Percentiles rank a stretch among this genome's conserved stretches.
Evolutionary conservation across 495 filamentous ascomycete genomes (phyloP).

Genomic region (Neurospora sp.): DNA sequence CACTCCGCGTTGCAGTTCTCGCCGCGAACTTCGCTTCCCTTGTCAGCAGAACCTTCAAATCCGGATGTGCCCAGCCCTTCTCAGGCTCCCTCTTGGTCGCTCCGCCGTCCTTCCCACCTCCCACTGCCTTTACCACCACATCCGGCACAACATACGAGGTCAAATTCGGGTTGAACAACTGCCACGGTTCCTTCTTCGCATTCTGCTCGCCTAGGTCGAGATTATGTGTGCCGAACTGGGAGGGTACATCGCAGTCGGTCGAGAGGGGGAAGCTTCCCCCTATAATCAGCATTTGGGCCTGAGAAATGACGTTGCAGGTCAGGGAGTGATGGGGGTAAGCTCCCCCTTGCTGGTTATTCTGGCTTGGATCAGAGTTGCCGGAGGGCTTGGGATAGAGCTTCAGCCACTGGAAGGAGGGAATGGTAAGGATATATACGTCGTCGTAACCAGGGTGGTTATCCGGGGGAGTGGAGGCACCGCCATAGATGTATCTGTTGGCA

Average conservation of each 20-base stretch:
- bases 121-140: conserved; percentile 47
- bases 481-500: conserved; percentile 38
- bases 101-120: conserved; percentile 49
- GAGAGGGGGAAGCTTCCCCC: conserved; percentile 54
- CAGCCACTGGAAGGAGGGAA: conserved; percentile 50
- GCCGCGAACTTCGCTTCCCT: conserved; percentile 16
- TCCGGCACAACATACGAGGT: conserved; percentile 50
- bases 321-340: conserved; percentile 33
- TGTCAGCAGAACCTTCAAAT: conserved; percentile 19
- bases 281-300: conserved; percentile 55
- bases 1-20: conserved; percentile 13
- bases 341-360: conserved; percentile 10
- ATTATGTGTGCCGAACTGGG: conserved; percentile 48
- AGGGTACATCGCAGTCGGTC: conserved; percentile 55
- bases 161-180: conserved; percentile 19
- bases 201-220: conserved; percentile 43
- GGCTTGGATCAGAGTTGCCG: neutral
- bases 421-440: conserved; percentile 46
- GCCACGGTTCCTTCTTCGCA: conserved; percentile 19
- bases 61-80: conserved; percentile 17
- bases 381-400: conserved; percentile 29
- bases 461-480: conserved; percentile 32
- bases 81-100: conserved; percentile 58
- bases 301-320: conserved; percentile 40
- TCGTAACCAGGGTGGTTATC: conserved; percentile 35